Base-by-base conservation (phyloP, 106 monocot species). In the Platanthera guangdongensis region DNA sequence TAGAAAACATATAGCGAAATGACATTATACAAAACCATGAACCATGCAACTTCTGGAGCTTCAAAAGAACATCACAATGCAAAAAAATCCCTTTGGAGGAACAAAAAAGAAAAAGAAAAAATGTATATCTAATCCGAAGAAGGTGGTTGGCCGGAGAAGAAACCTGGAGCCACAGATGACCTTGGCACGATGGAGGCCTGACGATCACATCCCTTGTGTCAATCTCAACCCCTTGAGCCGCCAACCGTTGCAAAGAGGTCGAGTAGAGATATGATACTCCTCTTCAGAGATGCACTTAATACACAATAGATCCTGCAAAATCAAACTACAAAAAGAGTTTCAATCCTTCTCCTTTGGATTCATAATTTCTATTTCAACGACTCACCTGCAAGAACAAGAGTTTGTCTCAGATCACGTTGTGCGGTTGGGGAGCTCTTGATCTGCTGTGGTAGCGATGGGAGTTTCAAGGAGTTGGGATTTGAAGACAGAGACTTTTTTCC, bases 351-450 rank as follows among this genome's bases (percentile, higher is more conserved):
- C 9, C 9, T 63, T 63, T 21, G 14, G 45, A 68, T 11, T 72
- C 49, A 51, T 19, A 10, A 21, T 9, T 22, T 72, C 72, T n/a
- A 22, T 50, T 72, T 72, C 9, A 72, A 72, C 39, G 39, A 39
- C 25, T 39, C 39, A 95, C 95, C 88, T 92, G 85, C 79, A 95
- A 84, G 87, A 96, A 97, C 55, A 97, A 77, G 47, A 93, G 86
- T 86, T 94, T 97, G 76, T 94, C 97, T 52, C 93, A 71, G 84
- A 88, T 68, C 32, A 89, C 51, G 52, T 28, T 74, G 9, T 86
- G 72, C 0, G 84, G 80, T 21, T 94, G 9, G 88, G 72, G 0
- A 86, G 80, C 30, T 94, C 94, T 7, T 74, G 80, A 1, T 85
- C 79, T 8, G 83, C 55, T 3, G 93, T 86, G 39, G 89, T 52